These are phyloP conservation scores for Myriosclerotinia curreyana DNA, from an alignment of 2,329 filamentous ascomycete genomes.

Conservation along the genomic window DNA sequence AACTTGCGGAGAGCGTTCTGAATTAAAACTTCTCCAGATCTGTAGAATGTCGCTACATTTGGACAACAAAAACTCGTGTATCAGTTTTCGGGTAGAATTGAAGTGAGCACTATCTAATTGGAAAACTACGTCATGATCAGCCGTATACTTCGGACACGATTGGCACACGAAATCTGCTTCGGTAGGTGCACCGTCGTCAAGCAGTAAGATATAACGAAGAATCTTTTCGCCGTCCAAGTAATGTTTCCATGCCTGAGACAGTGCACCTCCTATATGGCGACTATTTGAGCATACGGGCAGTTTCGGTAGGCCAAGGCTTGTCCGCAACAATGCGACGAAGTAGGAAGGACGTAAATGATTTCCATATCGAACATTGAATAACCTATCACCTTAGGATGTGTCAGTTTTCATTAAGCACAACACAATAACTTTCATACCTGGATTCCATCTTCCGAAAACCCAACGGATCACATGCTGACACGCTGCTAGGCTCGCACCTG, in stretches of 20 bases:
- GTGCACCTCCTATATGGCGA: conserved; percentile 31
- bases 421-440: conserved; percentile 56
- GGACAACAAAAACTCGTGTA: conserved; percentile 36
- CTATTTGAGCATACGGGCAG: conserved; percentile 21
- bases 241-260: conserved; percentile 39
- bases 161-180: conserved; percentile 22
- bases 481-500: conserved; percentile 63
- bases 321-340: conserved; percentile 65
- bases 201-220: conserved; percentile 54
- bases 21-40: conserved; percentile 32
- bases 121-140: conserved; percentile 22
- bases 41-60: conserved; percentile 34
- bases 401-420: conserved; percentile 9
- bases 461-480: conserved; percentile 74
- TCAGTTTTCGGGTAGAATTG: conserved; percentile 33
- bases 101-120: conserved; percentile 35
- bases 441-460: conserved; percentile 78
- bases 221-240: conserved; percentile 43
- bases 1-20: conserved; percentile 31
- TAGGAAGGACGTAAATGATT: conserved; percentile 62
- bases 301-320: conserved; percentile 57
- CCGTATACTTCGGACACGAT: conserved; percentile 30
- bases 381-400: conserved; percentile 56
- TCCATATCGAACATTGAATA: conserved; percentile 63
- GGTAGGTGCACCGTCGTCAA: conserved; percentile 39